These are phyloP conservation scores for Sporothrix protearum DNA, from an alignment of 2,329 filamentous ascomycete genomes.

Conservation along the genomic window DNA sequence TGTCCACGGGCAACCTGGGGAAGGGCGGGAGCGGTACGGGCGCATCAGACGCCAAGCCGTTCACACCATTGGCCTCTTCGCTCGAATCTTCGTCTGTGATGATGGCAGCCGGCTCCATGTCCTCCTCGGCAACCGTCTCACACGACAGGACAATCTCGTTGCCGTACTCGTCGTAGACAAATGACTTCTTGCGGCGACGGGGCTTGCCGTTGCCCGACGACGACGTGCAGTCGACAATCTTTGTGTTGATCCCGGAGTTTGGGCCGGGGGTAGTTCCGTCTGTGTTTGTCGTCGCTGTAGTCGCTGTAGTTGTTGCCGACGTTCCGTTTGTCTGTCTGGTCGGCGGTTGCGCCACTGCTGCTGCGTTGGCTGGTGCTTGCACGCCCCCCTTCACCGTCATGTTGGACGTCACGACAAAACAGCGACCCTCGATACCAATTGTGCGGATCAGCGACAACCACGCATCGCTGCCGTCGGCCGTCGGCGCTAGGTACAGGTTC, in stretches of 20 bases:
- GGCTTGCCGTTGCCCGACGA: not conserved
- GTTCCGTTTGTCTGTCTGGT: not conserved
- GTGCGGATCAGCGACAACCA: slow-evolving; percentile 84
- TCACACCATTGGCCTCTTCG: not conserved
- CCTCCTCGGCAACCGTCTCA: slow-evolving; percentile 13
- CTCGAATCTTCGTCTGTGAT: not conserved
- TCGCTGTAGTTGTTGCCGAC: not conserved
- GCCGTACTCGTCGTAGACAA: slow-evolving; percentile 50
- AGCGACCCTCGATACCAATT: slow-evolving; percentile 73
- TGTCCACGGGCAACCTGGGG: slow-evolving; percentile 9
- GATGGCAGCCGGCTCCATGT: not conserved
- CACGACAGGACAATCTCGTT: slow-evolving; percentile 44
- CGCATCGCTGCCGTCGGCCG: slow-evolving; percentile 76
- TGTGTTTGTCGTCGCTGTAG: too few relatives aligned
- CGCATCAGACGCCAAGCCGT: not conserved
- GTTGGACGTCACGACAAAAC: slow-evolving; percentile 82
- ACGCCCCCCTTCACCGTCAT: slow-evolving; percentile 57
- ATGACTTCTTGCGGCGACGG: slow-evolving; percentile 30
- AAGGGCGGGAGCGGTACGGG: slow-evolving; percentile 20
- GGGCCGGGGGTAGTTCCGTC: not conserved
- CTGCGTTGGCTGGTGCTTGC: not conserved
- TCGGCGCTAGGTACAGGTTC: slow-evolving; percentile 87
- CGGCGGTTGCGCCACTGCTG: not conserved
- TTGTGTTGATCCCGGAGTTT: slow-evolving; percentile 28
- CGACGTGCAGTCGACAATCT: slow-evolving; percentile 5